Evolutionary conservation across 75 land plant genomes (phyloP), one percentile per base, ranked within the genome.

Genomic region (Sequoiadendron giganteum): DNA sequence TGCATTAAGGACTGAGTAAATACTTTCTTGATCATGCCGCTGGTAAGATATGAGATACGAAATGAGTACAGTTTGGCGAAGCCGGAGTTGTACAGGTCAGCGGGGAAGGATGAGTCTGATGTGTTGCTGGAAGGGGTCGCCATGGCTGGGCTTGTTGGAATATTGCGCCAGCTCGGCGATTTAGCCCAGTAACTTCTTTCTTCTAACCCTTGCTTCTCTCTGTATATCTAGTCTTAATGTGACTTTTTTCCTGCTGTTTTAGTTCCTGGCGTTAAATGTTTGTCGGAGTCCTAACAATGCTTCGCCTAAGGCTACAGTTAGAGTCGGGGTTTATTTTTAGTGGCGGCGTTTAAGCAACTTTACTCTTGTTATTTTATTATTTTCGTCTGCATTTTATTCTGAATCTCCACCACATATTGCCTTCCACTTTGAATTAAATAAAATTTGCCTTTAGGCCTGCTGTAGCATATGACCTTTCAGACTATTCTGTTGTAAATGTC

Each of bases 151-250:
- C 92, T 98, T 21, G 96, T 98, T 43, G 99, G 99, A 65, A 92
- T 98, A 85, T 88, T 98, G 78, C 96, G 99, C 6, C 99, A 98
- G 96, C 96, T 98, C 30, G 99, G 99, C 30, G 99, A 98, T 88
- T 94, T 98, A 3, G 99, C 99, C 42, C 99, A 97, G 99, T 97
- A 85, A 90, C 95, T 87, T 70, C 43, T 65, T 52, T 32, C 30
- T 40, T 85, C 56, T 16, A 3, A 83, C 86, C 30, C 88, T 65
- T 80, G 16, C 13, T 32, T 48, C 8, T 85, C 88, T 48, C n/a
- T 85, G 25, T 10, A 8, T 65, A 21, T 79, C 40, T 79, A 79
- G 47, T 42, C 28, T 76, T 36, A 76, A 76, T 76, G 40, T 5
- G 55, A 52, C 55, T 52, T 3, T 14, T 2, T 65, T 58, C 28